phyloP scores from a whole-genome alignment of 768 basidiomycete genomes.

The Psilocybe azurescens region DNA sequence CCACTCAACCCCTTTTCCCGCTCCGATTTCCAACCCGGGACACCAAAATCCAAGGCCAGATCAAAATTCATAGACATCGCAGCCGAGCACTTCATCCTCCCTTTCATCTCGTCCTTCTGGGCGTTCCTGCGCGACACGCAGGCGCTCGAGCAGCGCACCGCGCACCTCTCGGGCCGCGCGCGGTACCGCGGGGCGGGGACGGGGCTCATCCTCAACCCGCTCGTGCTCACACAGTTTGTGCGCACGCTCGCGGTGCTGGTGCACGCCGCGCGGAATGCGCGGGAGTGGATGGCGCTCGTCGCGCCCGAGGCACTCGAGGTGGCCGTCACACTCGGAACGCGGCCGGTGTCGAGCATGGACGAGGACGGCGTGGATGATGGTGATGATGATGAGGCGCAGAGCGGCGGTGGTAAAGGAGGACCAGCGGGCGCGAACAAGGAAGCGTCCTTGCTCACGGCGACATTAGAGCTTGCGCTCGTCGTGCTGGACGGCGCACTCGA shows the following conservation, averaged over 20 bases:
- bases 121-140: slow-evolving; percentile 87
- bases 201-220: slow-evolving; percentile 80
- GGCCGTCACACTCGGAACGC: slow-evolving; percentile 78
- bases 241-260: slow-evolving; percentile 79
- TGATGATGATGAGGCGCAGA: slow-evolving; percentile 27
- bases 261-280: slow-evolving; percentile 81
- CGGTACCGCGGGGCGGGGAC: slow-evolving; percentile 78
- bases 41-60: not conserved
- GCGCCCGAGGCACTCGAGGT: slow-evolving; percentile 86
- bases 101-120: slow-evolving; percentile 95
- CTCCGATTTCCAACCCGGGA: not conserved
- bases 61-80: slow-evolving; percentile 73
- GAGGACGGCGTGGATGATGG: slow-evolving; percentile 29
- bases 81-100: slow-evolving; percentile 87
- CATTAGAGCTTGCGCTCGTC: slow-evolving; percentile 80
- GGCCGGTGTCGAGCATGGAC: slow-evolving; percentile 55
- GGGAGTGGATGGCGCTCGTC: slow-evolving; percentile 80
- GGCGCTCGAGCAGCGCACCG: slow-evolving; percentile 73
- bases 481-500: slow-evolving; percentile 78
- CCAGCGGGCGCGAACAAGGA: slow-evolving; percentile 51
- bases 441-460: slow-evolving; percentile 73
- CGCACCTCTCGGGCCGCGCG: slow-evolving; percentile 54
- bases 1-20: slow-evolving; percentile 21
- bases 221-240: slow-evolving; percentile 79
- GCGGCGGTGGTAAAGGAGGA: slow-evolving; percentile 19